phyloP scores from a whole-genome alignment of 1,284 basidiomycete genomes.

The Schizophyllum amplum region DNA sequence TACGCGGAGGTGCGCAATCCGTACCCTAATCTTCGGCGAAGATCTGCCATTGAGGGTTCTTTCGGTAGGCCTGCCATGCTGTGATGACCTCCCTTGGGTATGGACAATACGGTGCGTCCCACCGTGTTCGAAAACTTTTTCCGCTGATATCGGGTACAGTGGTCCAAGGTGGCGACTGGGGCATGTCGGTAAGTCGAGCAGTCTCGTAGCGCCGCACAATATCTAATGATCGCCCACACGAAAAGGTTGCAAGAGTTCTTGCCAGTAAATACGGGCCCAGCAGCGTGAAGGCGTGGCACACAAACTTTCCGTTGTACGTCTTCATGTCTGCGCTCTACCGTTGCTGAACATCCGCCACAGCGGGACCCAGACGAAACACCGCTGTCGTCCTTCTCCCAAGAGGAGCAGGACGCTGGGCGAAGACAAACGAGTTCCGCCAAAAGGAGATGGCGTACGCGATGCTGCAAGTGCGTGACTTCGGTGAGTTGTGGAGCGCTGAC shows the following conservation, averaged over 20 bases:
- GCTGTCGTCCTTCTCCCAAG: slow-evolving; percentile 10
- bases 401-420: slow-evolving; percentile 31
- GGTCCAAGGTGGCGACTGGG: slow-evolving; percentile 45
- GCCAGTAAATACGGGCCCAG: slow-evolving; percentile 31
- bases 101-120: slow-evolving; percentile 33
- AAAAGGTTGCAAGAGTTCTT: slow-evolving; percentile 32
- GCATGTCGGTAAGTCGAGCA: slow-evolving; percentile 27
- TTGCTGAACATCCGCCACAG: not conserved
- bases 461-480: not conserved
- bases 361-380: not conserved
- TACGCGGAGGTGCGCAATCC: slow-evolving; percentile 27
- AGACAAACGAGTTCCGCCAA: slow-evolving; percentile 21
- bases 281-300: slow-evolving; percentile 37
- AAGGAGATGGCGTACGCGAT: slow-evolving; percentile 32
- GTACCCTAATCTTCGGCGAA: not conserved
- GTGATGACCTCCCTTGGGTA: slow-evolving; percentile 40
- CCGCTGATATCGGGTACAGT: not conserved
- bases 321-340: not conserved
- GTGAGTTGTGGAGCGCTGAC: no score
- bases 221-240: not conserved
- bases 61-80: slow-evolving; percentile 24
- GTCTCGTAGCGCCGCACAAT: not conserved
- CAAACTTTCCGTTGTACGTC: slow-evolving; percentile 30
- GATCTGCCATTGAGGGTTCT: slow-evolving; percentile 7
- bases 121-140: slow-evolving; percentile 15